These are phyloP conservation scores for Hyaloperonospora brassicae DNA, from an alignment of 352 stramenopile species.

Conservation along the genomic window DNA sequence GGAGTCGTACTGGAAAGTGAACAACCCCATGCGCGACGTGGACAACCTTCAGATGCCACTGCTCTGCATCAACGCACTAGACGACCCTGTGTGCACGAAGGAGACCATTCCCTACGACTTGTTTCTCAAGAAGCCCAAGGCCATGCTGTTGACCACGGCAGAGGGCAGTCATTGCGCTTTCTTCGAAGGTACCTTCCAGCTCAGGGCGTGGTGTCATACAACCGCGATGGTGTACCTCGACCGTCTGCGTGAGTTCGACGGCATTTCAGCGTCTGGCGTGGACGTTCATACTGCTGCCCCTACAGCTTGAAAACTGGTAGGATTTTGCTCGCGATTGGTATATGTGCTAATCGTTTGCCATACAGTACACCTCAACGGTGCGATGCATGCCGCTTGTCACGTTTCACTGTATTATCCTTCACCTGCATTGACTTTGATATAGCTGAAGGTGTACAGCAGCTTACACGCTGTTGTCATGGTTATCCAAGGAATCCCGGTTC, in stretches of 20 bases:
- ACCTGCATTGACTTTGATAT: too few relatives aligned
- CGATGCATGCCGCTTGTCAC: too few relatives aligned
- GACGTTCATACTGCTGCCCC: constrained; percentile 8
- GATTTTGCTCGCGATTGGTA: too few relatives aligned
- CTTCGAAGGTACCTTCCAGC: constrained; percentile 46
- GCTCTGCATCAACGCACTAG: constrained; percentile 67
- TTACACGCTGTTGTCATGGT: too few relatives aligned
- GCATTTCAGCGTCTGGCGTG: neutral
- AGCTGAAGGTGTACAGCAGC: too few relatives aligned
- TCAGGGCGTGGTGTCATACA: constrained; percentile 62
- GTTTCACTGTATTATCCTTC: too few relatives aligned
- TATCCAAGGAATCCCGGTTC: too few relatives aligned
- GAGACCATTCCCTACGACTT: constrained; percentile 59
- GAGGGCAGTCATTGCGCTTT: constrained; percentile 74
- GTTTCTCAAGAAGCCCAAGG: constrained; percentile 40
- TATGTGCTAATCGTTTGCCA: too few relatives aligned
- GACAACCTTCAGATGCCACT: constrained; percentile 46
- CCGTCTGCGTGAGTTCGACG: constrained; percentile 39
- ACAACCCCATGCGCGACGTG: constrained; percentile 69
- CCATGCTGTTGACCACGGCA: constrained; percentile 47
- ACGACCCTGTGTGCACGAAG: constrained; percentile 71
- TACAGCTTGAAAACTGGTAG: constrained; percentile 15
- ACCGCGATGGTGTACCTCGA: constrained; percentile 58
- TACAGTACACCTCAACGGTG: too few relatives aligned
- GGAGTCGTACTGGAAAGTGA: constrained; percentile 57